Evolutionary conservation across 345 rosid species (phyloP).

Genomic region (Hypericum androsaemum): DNA sequence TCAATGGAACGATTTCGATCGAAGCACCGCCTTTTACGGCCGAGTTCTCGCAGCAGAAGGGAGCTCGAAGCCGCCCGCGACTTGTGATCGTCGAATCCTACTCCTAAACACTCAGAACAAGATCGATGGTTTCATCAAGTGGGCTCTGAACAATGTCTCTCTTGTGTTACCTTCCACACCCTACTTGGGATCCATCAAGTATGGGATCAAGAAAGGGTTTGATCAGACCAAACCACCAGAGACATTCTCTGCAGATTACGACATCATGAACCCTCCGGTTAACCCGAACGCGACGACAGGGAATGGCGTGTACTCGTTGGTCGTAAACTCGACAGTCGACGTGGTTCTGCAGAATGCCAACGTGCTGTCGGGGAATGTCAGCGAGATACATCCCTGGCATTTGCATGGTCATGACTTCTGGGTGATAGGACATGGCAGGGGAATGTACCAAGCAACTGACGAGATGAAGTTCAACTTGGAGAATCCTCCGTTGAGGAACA

Average conservation of each 20-base stretch:
- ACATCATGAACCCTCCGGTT: conserved; percentile 37
- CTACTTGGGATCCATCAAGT: conserved; percentile 60
- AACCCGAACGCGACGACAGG: conserved; percentile 42
- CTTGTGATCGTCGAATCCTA: conserved; percentile 23
- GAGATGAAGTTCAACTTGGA: conserved; percentile 39
- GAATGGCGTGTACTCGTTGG: conserved; percentile 41
- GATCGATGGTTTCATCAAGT: conserved; percentile 39
- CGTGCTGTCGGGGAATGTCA: conserved; percentile 20
- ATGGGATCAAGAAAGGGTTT: conserved; percentile 29
- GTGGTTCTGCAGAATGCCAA: conserved; percentile 72
- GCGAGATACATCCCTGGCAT: conserved; percentile 88
- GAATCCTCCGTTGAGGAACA: conserved; percentile 66
- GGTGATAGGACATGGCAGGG: conserved; percentile 76
- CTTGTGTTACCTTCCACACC: conserved; percentile 54
- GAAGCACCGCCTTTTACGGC: conserved; percentile 37
- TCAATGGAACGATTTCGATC: conserved; percentile 46
- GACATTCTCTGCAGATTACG: conserved; percentile 26
- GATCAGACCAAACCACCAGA: conserved; percentile 39
- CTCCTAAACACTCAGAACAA: conserved; percentile 72
- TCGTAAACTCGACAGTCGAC: conserved; percentile 44
- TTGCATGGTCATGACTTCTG: conserved; percentile 84
- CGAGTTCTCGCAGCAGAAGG: conserved; percentile 32
- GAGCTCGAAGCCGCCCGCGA: conserved; percentile 35
- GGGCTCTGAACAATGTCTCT: conserved; percentile 76
- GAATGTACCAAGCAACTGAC: conserved; percentile 30